Conservation (phyloP, 179 eudicot species). For the Beta lomatogona region DNA sequence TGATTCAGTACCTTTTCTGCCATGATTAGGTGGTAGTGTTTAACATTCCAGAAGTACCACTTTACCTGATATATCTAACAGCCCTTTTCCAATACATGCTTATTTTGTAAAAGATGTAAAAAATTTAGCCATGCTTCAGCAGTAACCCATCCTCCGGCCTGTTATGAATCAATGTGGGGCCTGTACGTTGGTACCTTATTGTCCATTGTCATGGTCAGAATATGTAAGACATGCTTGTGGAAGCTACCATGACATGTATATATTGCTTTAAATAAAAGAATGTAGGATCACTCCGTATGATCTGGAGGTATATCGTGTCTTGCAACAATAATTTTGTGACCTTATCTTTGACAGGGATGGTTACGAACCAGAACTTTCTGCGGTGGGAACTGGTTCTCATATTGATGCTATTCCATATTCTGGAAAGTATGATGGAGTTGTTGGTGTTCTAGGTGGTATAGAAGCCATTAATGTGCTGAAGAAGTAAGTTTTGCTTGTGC, state of each 20-base stretch:
- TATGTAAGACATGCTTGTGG: not conserved
- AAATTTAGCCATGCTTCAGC: not conserved
- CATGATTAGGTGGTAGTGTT: not conserved
- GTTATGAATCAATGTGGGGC: not conserved
- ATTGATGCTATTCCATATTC: constrained; percentile 96
- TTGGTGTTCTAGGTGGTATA: constrained; percentile 97
- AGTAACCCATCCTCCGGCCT: not conserved
- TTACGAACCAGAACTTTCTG: constrained; percentile 62
- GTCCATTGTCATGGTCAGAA: not conserved
- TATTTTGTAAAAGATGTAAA: not conserved
- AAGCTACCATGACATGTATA: not conserved
- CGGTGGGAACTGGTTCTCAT: constrained; percentile 95
- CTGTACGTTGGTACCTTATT: not conserved
- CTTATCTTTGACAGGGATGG: constrained; percentile 63
- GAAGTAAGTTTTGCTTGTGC: constrained; percentile 44
- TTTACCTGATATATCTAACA: not conserved
- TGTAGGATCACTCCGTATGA: not conserved
- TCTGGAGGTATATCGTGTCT: not conserved
- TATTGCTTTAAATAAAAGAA: not conserved
- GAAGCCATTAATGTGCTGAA: constrained; percentile 85
- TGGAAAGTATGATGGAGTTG: constrained; percentile 96
- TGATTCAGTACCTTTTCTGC: not conserved
- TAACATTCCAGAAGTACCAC: not conserved
- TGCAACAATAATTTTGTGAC: not conserved
- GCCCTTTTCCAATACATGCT: not conserved